Base-by-base conservation (phyloP, 805 yeast species). In the Cyberlindnera lachancei region DNA sequence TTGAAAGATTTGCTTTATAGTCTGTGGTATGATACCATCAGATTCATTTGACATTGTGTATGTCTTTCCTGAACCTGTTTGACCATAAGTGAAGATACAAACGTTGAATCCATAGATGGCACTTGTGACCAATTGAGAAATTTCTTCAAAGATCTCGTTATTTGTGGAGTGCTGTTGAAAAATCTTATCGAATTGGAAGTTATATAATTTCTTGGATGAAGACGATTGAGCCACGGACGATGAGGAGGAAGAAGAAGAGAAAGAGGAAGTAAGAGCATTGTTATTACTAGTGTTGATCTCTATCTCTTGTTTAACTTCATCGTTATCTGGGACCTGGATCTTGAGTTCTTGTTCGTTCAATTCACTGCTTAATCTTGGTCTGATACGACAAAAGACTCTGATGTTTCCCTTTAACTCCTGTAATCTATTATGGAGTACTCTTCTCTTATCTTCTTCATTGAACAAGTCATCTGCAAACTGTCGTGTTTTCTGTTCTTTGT, bases 1-100 rank as follows among this genome's bases (percentile, higher is more conserved):
- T 5, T 67, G 57, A 48, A 86, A 86, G 5, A 90, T 79, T 46
- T 79, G 81, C 12, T 61, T 55, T 11, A 88, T 67, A 0, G 96
- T 81, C 13, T 73, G 63, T 1, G 94, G 86, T 21, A 87, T 85
- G 63, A 90, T 73, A 12, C 98, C 97, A 48, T 79, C 80, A n/a
- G n/a, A n/a, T 1, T 56, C 48, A 17, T 68, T 60, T 2, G 87
- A 70, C 97, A 90, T 92, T 1, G 98, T 92, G 53, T 59, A 79
- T 0, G 97, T 90, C 53, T 90, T 90, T 4, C 98, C 98, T 0
- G 96, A 80, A 0, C 92, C 95, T 0, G 98, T 92, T 56, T 90
- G 98, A 1, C 98, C 98, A 54, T 92, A 90, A 1, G 97, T 95
- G 61, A 90, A 86, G 2, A 92, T 84, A 55, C 96, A 87, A 3